Conservation (phyloP, 306 rosid species). For the Castanea sativa region DNA sequence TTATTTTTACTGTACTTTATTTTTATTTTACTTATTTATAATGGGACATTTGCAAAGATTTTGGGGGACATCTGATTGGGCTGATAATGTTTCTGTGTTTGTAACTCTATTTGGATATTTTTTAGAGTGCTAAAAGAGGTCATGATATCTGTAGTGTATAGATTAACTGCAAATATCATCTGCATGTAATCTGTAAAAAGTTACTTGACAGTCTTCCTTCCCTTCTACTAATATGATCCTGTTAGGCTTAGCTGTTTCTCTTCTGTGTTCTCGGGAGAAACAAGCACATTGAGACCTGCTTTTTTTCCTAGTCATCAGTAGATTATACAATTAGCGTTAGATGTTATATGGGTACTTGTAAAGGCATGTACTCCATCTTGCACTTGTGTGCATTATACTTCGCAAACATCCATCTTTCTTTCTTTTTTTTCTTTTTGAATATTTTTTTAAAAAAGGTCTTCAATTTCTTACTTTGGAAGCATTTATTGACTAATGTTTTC, state of each 20-base stretch:
- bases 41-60: background rate
- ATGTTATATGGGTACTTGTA: background rate
- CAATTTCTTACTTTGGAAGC: conserved; percentile 12
- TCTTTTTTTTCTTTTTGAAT: background rate
- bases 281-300: background rate
- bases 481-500: conserved; percentile 30
- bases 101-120: background rate
- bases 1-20: background rate
- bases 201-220: background rate
- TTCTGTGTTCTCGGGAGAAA: background rate
- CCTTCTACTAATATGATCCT: background rate
- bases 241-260: background rate
- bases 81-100: background rate
- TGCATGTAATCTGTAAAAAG: background rate
- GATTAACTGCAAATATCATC: background rate
- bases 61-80: background rate
- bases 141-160: background rate
- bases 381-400: background rate
- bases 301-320: background rate
- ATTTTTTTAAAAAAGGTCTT: background rate
- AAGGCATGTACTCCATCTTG: background rate
- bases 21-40: background rate
- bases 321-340: background rate
- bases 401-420: conserved; percentile 5
- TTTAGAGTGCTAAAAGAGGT: background rate